These are phyloP conservation scores for Wickerhamiella kurtzmanii DNA, from an alignment of 805 yeast genomes.

Conservation along the genomic window DNA sequence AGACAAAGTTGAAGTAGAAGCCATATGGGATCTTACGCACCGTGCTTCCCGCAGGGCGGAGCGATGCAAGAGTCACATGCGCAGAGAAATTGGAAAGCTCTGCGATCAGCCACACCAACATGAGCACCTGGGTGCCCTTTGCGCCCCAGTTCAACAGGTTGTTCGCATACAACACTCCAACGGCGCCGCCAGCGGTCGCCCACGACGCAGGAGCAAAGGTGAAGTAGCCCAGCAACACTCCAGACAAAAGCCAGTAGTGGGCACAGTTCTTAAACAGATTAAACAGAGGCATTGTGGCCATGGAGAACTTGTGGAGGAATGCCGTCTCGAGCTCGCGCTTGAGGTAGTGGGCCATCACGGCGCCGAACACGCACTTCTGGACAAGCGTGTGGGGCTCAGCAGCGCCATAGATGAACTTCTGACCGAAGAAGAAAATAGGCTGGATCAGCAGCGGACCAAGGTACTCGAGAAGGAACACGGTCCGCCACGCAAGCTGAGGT, in stretches of 20 bases:
- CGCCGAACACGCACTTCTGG: slow-evolving; percentile 39
- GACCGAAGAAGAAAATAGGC: slow-evolving; percentile 37
- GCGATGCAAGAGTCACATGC: slow-evolving; percentile 46
- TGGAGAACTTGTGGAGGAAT: slow-evolving; percentile 72
- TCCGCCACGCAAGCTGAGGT: slow-evolving; percentile 82
- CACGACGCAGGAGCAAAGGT: slow-evolving; percentile 32
- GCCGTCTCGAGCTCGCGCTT: slow-evolving; percentile 85
- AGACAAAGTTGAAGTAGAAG: slow-evolving; percentile 64
- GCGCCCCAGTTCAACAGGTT: slow-evolving; percentile 8
- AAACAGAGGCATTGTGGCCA: slow-evolving; percentile 82
- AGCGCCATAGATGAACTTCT: slow-evolving; percentile 25
- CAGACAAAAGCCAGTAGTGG: slow-evolving; percentile 90
- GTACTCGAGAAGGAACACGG: slow-evolving; percentile 81
- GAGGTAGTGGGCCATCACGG: slow-evolving; percentile 61
- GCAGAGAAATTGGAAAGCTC: slow-evolving; percentile 63
- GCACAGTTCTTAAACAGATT: slow-evolving; percentile 77
- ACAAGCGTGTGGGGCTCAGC: slow-evolving; percentile 32
- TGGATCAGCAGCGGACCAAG: slow-evolving; percentile 80
- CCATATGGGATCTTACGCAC: slow-evolving; percentile 67
- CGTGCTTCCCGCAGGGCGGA: slow-evolving; percentile 43
- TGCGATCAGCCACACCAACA: slow-evolving; percentile 30
- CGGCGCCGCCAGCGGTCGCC: slow-evolving; percentile 1
- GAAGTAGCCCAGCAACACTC: slow-evolving; percentile 42
- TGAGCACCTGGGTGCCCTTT: slow-evolving; percentile 12
- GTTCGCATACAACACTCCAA: slow-evolving; percentile 16